Evolutionary conservation across 1,139 yeast genomes (phyloP).

Genomic region (Protomyces arabidopsidicola): DNA sequence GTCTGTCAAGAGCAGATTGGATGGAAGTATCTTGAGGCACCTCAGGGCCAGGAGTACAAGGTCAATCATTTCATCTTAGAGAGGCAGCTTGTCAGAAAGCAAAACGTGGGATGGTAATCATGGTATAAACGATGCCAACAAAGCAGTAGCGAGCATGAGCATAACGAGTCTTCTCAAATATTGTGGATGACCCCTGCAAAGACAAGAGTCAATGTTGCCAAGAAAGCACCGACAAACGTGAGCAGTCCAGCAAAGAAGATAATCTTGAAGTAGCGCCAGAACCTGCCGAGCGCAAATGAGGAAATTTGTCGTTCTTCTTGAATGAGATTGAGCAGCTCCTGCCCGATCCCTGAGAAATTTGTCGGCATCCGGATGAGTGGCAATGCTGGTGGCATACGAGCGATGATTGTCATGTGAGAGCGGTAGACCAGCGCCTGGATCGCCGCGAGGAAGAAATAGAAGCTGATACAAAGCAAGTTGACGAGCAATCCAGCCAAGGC

Average conservation of each 20-base stretch:
- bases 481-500: background rate
- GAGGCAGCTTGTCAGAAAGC: background rate
- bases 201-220: background rate
- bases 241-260: background rate
- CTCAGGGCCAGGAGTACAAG: slow-evolving; percentile 1
- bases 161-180: background rate
- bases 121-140: background rate
- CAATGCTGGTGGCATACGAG: slow-evolving; percentile 6
- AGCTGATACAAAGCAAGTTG: background rate
- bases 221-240: background rate
- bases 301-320: slow-evolving; percentile 13
- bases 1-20: slow-evolving; percentile 2
- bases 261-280: slow-evolving; percentile 6
- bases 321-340: slow-evolving; percentile 6
- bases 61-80: slow-evolving; percentile 1
- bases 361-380: slow-evolving; percentile 3
- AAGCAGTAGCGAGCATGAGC: background rate
- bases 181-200: background rate
- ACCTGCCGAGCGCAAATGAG: background rate
- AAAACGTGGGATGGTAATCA: slow-evolving; percentile 2
- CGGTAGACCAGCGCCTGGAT: slow-evolving; percentile 7
- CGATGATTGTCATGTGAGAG: slow-evolving; percentile 5
- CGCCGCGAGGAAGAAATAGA: slow-evolving; percentile 3
- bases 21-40: slow-evolving; percentile 3
- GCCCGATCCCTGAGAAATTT: background rate